Evolutionary conservation across 2,329 filamentous ascomycete species (phyloP).

Genomic region (Penicillium sp.): DNA sequence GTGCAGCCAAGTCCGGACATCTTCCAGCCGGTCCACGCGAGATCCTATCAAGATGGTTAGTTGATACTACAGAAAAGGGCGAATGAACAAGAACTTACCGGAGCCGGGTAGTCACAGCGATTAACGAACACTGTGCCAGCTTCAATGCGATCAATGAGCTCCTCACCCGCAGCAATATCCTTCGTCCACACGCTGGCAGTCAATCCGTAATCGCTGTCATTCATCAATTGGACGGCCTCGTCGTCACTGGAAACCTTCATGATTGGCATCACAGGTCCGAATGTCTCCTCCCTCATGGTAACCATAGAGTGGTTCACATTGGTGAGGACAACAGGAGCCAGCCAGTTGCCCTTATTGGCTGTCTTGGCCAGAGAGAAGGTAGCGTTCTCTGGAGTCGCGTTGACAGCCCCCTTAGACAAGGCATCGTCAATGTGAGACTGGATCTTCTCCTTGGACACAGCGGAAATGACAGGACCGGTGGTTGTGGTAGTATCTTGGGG

Average conservation of each 20-base stretch:
- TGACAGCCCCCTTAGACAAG: conserved; percentile 73
- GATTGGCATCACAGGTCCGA: conserved; percentile 84
- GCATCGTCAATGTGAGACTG: conserved; percentile 78
- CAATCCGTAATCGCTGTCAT: conserved; percentile 86
- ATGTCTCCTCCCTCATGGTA: conserved; percentile 90
- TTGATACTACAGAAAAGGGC: background rate
- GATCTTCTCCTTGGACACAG: conserved; percentile 71
- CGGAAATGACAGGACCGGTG: conserved; percentile 81
- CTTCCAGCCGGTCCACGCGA: conserved; percentile 94
- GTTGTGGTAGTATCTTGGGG: conserved; percentile 73
- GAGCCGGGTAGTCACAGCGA: conserved; percentile 83
- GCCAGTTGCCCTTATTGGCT: conserved; percentile 75
- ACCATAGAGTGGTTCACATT: conserved; percentile 77
- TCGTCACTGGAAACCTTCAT: conserved; percentile 78
- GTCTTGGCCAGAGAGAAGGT: conserved; percentile 68
- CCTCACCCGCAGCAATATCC: conserved; percentile 70
- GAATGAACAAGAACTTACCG: conserved; percentile 59
- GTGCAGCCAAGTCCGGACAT: conserved; percentile 87
- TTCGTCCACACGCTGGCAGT: conserved; percentile 95
- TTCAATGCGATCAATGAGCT: conserved; percentile 75
- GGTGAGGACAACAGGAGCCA: conserved; percentile 76
- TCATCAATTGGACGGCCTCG: conserved; percentile 81
- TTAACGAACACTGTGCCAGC: conserved; percentile 94
- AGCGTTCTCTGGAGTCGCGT: conserved; percentile 77
- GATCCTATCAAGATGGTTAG: conserved; percentile 58